Percentiles rank a stretch among this genome's conserved stretches.
Conservation (phyloP, 2,329 filamentous ascomycete species). For the Colletotrichum sp. region DNA sequence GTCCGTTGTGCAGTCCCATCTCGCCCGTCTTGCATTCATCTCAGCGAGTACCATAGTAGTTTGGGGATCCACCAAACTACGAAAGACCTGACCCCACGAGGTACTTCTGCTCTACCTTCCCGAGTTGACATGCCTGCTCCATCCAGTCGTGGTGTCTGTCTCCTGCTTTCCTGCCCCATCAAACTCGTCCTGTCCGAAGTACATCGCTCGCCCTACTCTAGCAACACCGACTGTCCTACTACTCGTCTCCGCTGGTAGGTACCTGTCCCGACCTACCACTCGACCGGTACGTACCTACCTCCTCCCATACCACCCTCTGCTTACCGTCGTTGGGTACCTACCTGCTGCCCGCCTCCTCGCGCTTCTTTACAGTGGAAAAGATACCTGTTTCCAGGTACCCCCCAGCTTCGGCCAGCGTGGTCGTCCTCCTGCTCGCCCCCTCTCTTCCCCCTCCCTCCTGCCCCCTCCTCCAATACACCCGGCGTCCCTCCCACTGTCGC, state of each 20-base stretch:
- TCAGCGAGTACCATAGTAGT: background rate
- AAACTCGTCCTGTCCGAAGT: background rate
- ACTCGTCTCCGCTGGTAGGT: background rate
- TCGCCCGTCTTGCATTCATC: background rate
- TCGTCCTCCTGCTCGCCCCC: background rate
- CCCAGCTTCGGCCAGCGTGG: conserved; percentile 11
- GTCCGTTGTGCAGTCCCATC: background rate
- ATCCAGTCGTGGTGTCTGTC: background rate
- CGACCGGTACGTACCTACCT: background rate
- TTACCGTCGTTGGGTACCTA: background rate
- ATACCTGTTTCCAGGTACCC: background rate
- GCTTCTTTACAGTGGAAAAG: background rate
- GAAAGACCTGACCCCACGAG: background rate
- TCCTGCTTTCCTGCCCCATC: background rate
- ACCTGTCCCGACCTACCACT: background rate
- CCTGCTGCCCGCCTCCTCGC: conserved; percentile 1
- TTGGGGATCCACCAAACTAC: background rate
- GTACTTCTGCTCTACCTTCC: background rate
- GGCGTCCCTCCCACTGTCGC: conserved; percentile 17
- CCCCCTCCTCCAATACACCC: conserved; percentile 8
- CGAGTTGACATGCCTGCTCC: background rate
- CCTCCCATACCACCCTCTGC: background rate
- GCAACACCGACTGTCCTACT: background rate
- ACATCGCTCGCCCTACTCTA: background rate
- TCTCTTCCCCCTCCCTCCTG: background rate